A percentile compares a stretch with the other conserved stretches of the same genome.
Conservation (phyloP, 2,329 filamentous ascomycete genomes). For the Calonectria naviculata region DNA sequence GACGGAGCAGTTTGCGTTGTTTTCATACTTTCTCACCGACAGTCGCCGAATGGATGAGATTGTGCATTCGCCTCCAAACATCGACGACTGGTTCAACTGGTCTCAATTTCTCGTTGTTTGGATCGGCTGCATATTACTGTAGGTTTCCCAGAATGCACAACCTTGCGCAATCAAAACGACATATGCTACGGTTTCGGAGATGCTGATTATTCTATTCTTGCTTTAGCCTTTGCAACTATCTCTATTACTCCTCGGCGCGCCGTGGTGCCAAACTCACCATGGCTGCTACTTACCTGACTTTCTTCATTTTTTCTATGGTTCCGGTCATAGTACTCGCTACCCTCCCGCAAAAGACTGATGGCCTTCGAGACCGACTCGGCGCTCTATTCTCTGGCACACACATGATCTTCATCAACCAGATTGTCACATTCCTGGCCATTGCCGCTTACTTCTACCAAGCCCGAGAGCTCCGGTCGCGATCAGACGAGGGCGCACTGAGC, state of each 20-base stretch:
- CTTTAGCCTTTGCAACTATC: not conserved
- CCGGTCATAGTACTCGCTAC: not conserved
- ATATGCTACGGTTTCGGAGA: not conserved
- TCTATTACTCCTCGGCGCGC: not conserved
- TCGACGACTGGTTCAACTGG: not conserved
- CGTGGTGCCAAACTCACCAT: not conserved
- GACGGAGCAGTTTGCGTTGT: not conserved
- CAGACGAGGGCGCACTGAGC: not conserved
- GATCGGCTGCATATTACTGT: not conserved
- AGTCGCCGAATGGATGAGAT: not conserved
- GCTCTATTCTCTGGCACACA: not conserved
- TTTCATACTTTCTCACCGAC: not conserved
- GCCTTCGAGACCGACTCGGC: not conserved
- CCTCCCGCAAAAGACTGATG: not conserved
- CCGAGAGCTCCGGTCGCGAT: not conserved
- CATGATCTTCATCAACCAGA: not conserved
- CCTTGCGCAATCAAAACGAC: too few relatives aligned
- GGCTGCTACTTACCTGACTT: not conserved
- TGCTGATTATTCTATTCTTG: not conserved
- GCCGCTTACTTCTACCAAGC: not conserved
- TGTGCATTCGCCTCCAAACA: not conserved
- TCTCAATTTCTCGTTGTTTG: not conserved
- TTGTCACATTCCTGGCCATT: not conserved
- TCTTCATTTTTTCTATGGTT: not conserved
- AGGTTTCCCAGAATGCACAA: not conserved